Evolutionary conservation across 495 filamentous ascomycete genomes (phyloP).

Genomic region (Xylaria scruposa): DNA sequence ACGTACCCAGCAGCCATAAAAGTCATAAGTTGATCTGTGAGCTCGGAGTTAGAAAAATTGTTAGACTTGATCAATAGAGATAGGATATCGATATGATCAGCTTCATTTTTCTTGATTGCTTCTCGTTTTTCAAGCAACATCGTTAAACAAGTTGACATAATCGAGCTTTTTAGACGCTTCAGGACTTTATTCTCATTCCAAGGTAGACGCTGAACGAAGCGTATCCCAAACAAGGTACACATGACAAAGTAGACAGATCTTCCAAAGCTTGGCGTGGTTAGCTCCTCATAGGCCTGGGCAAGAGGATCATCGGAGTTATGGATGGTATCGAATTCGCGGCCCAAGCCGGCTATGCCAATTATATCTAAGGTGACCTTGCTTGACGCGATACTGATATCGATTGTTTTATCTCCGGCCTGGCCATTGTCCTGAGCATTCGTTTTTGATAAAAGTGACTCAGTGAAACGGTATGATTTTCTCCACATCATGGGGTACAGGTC

Average conservation of each 20-base stretch:
- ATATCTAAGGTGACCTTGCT: constrained; percentile 75
- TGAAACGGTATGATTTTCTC: constrained; percentile 56
- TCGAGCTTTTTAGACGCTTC: constrained; percentile 51
- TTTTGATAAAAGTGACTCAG: constrained; percentile 35
- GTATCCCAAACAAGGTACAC: constrained; percentile 49
- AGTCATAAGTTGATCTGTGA: constrained; percentile 83
- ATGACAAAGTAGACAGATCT: constrained; percentile 47
- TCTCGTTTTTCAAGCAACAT: constrained; percentile 66
- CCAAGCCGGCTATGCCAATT: constrained; percentile 74
- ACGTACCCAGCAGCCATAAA: constrained; percentile 72
- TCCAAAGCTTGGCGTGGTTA: constrained; percentile 49
- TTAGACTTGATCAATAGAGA: constrained; percentile 72
- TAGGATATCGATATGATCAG: constrained; percentile 68
- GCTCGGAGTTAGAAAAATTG: constrained; percentile 70
- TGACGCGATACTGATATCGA: constrained; percentile 62
- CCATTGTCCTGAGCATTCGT: constrained; percentile 33
- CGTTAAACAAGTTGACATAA: constrained; percentile 63
- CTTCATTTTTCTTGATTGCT: constrained; percentile 53
- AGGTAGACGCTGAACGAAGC: constrained; percentile 59
- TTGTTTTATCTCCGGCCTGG: constrained; percentile 40
- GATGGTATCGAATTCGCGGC: constrained; percentile 70
- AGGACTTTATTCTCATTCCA: constrained; percentile 65
- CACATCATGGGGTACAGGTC: constrained; percentile 79
- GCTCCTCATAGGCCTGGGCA: constrained; percentile 62
- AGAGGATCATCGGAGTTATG: constrained; percentile 63